Percentiles rank a stretch among this genome's conserved stretches.
phyloP scores from a whole-genome alignment of 306 rosid species.

The Quercus cerris region DNA sequence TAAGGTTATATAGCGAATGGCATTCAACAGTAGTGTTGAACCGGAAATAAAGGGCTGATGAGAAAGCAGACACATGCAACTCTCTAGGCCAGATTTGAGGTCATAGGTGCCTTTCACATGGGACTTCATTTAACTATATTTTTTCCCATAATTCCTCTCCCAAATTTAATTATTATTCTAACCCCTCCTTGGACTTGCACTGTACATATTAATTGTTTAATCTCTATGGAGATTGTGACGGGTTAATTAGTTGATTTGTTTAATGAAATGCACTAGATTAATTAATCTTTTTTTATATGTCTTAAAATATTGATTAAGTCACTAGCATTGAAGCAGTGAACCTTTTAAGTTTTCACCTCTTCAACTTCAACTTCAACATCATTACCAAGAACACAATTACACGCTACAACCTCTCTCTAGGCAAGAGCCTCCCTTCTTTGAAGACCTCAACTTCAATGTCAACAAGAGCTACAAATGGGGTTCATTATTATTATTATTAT shows the following conservation, averaged over 20 bases:
- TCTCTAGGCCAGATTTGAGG: constrained; percentile 27
- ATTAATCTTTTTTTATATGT: too few relatives aligned
- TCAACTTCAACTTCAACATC: constrained; percentile 17
- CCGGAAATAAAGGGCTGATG: constrained; percentile 30
- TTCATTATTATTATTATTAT: neutral
- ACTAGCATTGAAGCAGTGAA: constrained; percentile 29
- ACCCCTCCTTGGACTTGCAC: constrained; percentile 30
- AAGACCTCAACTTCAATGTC: constrained; percentile 16
- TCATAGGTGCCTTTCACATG: constrained; percentile 42
- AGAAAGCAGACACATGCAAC: neutral
- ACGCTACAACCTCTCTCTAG: constrained; percentile 15
- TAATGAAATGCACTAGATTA: constrained; percentile 1
- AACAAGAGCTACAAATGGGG: neutral
- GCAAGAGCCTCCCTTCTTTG: constrained; percentile 23
- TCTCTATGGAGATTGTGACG: constrained; percentile 14
- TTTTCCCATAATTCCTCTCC: neutral
- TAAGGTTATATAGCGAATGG: neutral
- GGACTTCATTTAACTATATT: constrained; percentile 5
- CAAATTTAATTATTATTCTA: neutral
- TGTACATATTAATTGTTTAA: constrained; percentile 12
- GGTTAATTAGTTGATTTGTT: constrained; percentile 12
- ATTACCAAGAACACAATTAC: neutral
- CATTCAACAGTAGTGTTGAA: constrained; percentile 8
- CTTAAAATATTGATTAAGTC: constrained; percentile 22
- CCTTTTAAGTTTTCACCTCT: constrained; percentile 4